These are phyloP conservation scores for Trichothecium roseum DNA, from an alignment of 2,329 filamentous ascomycete species.

Conservation along the genomic window DNA sequence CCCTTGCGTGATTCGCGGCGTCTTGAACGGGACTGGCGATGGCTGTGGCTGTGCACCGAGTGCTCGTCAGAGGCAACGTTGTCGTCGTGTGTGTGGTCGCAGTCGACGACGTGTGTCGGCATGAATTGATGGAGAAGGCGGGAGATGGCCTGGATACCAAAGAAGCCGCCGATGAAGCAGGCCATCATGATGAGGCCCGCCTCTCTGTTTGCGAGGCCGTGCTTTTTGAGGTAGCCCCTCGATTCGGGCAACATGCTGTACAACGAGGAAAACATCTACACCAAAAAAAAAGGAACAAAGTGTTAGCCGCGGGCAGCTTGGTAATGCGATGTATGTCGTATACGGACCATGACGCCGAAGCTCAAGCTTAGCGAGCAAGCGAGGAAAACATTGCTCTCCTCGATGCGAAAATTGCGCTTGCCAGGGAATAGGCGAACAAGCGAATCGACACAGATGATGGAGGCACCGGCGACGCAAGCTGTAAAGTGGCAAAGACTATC, in stretches of 20 bases:
- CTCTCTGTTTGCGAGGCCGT: constrained; percentile 52
- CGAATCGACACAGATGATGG: constrained; percentile 79
- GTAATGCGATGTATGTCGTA: background rate
- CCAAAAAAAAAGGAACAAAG: background rate
- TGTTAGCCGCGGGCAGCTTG: background rate
- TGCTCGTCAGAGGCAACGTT: constrained; percentile 20
- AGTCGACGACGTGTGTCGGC: constrained; percentile 72
- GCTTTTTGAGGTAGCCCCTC: constrained; percentile 63
- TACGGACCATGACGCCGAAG: constrained; percentile 84
- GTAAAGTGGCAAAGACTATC: constrained; percentile 8
- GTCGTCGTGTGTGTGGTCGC: constrained; percentile 62
- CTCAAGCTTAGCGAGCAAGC: constrained; percentile 83
- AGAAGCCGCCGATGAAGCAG: constrained; percentile 61
- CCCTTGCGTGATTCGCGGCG: constrained; percentile 15
- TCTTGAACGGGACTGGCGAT: constrained; percentile 13
- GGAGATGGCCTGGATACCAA: constrained; percentile 67
- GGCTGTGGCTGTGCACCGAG: constrained; percentile 3
- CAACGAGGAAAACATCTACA: constrained; percentile 77
- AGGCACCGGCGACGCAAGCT: constrained; percentile 64
- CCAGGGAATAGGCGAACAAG: constrained; percentile 63
- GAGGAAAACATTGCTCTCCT: constrained; percentile 81
- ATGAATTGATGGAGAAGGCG: constrained; percentile 62
- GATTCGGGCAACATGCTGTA: constrained; percentile 90
- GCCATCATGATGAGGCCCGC: constrained; percentile 61
- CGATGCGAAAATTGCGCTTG: constrained; percentile 70